Conservation (phyloP, 2,329 filamentous ascomycete species). For the Juglanconis juglandina region DNA sequence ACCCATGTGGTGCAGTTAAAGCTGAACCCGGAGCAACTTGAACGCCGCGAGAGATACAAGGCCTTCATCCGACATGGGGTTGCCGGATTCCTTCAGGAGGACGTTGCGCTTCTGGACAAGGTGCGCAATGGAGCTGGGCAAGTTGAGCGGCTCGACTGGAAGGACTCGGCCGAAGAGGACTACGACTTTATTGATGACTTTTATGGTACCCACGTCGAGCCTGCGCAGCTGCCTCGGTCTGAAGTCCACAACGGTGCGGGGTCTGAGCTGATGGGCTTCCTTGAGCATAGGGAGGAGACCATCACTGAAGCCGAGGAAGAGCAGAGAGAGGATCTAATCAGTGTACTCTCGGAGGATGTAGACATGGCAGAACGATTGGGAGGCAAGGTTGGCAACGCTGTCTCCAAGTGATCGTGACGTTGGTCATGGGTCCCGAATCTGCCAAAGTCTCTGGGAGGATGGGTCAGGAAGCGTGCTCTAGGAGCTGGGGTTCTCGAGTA, state of each 20-base stretch:
- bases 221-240: background rate
- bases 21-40: background rate
- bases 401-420: too few relatives aligned
- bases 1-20: background rate
- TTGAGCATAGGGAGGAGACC: conserved; percentile 15
- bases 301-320: background rate
- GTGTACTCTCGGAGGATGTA: background rate
- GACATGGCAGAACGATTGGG: background rate
- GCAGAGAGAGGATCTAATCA: background rate
- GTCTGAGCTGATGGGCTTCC: conserved; percentile 7
- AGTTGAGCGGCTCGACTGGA: background rate
- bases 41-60: conserved; percentile 10
- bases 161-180: background rate
- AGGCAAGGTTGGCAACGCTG: too few relatives aligned
- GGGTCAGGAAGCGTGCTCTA: background rate
- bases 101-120: background rate
- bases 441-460: background rate
- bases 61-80: conserved; percentile 10
- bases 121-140: background rate
- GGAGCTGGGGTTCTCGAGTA: background rate
- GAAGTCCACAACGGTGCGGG: background rate
- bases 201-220: background rate
- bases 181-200: background rate
- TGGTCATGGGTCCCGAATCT: too few relatives aligned
- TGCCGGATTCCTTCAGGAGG: conserved; percentile 8